Evolutionary conservation across 345 rosid genomes (phyloP), one percentile per base, ranked within the genome.

Genomic region (Salix koriyanagi): DNA sequence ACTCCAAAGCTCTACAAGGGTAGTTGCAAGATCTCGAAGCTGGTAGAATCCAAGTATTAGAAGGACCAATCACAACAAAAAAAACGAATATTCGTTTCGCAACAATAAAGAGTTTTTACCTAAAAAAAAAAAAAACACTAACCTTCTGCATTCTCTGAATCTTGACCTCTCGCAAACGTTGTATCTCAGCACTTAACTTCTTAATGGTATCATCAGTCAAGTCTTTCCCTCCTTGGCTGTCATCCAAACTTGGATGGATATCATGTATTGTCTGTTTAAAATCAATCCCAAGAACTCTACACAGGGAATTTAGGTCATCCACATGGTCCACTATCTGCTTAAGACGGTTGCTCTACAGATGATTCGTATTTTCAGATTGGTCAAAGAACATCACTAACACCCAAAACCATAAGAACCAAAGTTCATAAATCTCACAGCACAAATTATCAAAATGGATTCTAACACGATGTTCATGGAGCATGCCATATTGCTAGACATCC

Each of bases 121-220:
- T 5, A 18, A 42, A 52, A 13, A 41, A 10, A 41, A 41, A 10
- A 41, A 41, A 41, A 9, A 2, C 11, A 68, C 1, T 66, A 90
- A 96, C 99, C 94, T 70, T 87, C 77, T 92, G 91, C 94, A 94
- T 92, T 85, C 99, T 94, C 78, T 92, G 92, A 72, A 91, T 78
- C 86, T 96, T 96, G 75, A 87, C 84, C 76, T 89, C 94, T 73
- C 92, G 81, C 61, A 90, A 84, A 15, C 85, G 89, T 70, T 85
- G 81, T 65, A 88, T 84, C 26, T 86, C 82, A 75, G 81, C 72
- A 64, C 73, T 85, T 83, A 96, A 65, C 70, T 74, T 83, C 70
- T 88, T 83, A 68, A 92, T 90, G 6, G 93, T 86, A 74, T 75
- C 84, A 77, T 89, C 73, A 70, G 90, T 92, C 73, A 92, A 83